These are phyloP conservation scores for Gaeumannomyces sp. DNA, from an alignment of 2,329 filamentous ascomycete species.

Conservation along the genomic window DNA sequence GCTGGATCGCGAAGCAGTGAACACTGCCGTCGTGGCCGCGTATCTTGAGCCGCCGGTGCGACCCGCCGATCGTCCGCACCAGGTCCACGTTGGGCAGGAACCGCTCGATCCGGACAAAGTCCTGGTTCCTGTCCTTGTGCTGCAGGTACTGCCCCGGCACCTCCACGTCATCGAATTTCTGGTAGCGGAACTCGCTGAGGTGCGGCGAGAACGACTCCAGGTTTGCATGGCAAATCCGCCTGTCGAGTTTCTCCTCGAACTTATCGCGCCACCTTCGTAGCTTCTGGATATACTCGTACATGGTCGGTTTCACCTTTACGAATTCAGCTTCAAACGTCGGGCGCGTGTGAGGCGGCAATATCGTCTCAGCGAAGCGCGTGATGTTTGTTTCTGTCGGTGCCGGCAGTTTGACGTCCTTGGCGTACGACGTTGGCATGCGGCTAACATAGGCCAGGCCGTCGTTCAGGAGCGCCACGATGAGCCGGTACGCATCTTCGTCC, in stretches of 20 bases:
- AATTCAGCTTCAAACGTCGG: constrained; percentile 98
- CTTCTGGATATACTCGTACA: constrained; percentile 98
- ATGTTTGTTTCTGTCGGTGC: constrained; percentile 92
- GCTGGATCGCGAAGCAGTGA: constrained; percentile 95
- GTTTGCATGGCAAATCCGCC: constrained; percentile 64
- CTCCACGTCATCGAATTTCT: constrained; percentile 98
- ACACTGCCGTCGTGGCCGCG: constrained; percentile 94
- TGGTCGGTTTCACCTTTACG: constrained; percentile 88
- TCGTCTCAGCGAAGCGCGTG: constrained; percentile 91
- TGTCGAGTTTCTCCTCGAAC: constrained; percentile 95
- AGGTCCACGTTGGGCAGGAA: constrained; percentile 94
- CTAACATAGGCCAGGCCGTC: constrained; percentile 91
- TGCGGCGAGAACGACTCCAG: constrained; percentile 85
- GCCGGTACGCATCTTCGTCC: constrained; percentile 92
- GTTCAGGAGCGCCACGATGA: constrained; percentile 96
- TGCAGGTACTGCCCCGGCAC: constrained; percentile 94
- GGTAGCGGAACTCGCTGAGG: constrained; percentile 92
- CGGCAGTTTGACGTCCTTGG: constrained; percentile 85
- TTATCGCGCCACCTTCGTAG: constrained; percentile 93
- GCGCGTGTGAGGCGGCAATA: constrained; percentile 88
- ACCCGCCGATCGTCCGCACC: constrained; percentile 83
- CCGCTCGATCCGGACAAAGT: constrained; percentile 94
- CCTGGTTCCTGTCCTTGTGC: constrained; percentile 98
- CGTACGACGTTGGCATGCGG: constrained; percentile 78
- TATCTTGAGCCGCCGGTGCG: constrained; percentile 89